Base-by-base conservation (phyloP, 2,329 filamentous ascomycete genomes). In the Phialophora expanda region DNA sequence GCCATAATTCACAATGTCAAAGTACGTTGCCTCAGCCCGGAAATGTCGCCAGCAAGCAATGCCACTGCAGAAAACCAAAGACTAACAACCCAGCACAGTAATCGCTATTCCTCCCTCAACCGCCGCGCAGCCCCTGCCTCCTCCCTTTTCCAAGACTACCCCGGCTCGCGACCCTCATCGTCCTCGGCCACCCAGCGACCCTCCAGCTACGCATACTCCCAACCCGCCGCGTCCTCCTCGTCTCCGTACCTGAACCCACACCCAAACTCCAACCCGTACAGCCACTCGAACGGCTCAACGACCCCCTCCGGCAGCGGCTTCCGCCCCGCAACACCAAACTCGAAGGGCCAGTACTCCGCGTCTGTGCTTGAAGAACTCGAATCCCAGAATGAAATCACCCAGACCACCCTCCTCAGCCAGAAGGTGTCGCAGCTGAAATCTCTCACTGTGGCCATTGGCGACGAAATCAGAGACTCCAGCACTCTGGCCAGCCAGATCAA, bases 401-500 rank as follows among this genome's bases (percentile, higher is more conserved):
- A 67, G 7, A 73, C 71, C 7, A 72, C 62, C 14, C 57, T 73
- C 5, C 64, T 72, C 4, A 68, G 64, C 12, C 69, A 70, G 41
- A 73, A 73, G 46, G 72, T 73, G 1, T 68, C 66, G 5, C 72
- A 73, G 41, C 59, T 73, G 12, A 73, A 62, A 51, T 71, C 95
- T 91, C 90, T 99, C 82, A 97, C 93, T 0, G 81, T 92, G 44
- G 92, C 93, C 4, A 99, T 99, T 71, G 95, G 95, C 70, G 92
- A 96, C 75, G 95, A 98, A 79, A 98, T 98, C 74, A 87, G 94
- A 72, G 91, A 96, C 69, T 95, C 91, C 14, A 91, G 92, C 1
- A 89, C 91, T 1, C 85, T 98, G 3, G 91, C 93, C 1, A 92
- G 97, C 73, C 94, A 93, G 80, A 97, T 99, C 89, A 98, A 98